Conservation (phyloP, 2,329 filamentous ascomycete species). For the Pseudocercospora fijiensis region DNA sequence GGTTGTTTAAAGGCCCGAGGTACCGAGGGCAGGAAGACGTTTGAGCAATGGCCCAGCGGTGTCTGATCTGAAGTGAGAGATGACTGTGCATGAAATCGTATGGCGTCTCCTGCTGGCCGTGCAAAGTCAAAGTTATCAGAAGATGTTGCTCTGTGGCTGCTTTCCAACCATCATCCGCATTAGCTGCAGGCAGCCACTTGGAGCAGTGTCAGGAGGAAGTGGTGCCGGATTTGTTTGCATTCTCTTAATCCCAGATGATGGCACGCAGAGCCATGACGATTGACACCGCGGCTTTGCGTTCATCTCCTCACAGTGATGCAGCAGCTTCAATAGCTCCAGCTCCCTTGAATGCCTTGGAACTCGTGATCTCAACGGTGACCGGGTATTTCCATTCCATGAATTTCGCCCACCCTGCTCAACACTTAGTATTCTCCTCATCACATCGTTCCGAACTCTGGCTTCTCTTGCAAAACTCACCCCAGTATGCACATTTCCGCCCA, state of each 20-base stretch:
- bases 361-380: slow-evolving; percentile 65
- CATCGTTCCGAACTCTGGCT: not conserved
- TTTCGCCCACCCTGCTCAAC: slow-evolving; percentile 73
- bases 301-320: slow-evolving; percentile 37
- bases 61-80: not conserved
- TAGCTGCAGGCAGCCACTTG: not conserved
- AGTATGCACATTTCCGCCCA: slow-evolving; percentile 91
- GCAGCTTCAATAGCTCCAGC: slow-evolving; percentile 50
- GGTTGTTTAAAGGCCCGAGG: not conserved
- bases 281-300: not conserved
- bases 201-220: not conserved
- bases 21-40: not conserved
- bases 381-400: slow-evolving; percentile 95
- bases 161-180: not conserved
- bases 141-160: not conserved
- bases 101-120: not conserved
- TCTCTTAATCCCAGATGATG: not conserved
- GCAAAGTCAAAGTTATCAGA: not conserved
- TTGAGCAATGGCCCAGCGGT: not conserved
- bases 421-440: slow-evolving; percentile 24
- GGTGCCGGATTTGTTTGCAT: not conserved
- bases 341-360: slow-evolving; percentile 47
- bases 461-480: slow-evolving; percentile 65
- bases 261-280: not conserved
- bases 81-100: not conserved